Evolutionary conservation across 805 yeast genomes (phyloP).

Genomic region (Pachysolen tannophilus): DNA sequence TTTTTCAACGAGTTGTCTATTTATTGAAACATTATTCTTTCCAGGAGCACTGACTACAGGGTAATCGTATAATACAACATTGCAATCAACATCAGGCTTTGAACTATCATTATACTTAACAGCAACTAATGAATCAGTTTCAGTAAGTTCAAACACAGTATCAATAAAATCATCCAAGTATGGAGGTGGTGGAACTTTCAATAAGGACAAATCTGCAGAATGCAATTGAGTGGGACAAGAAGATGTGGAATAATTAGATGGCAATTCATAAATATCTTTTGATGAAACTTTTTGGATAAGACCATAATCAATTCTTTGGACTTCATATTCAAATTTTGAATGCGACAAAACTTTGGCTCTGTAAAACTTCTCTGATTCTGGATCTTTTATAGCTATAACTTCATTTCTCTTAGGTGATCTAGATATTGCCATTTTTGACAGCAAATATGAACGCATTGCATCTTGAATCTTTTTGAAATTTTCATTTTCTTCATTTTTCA

Average conservation of each 20-base stretch:
- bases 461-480: conserved; percentile 34
- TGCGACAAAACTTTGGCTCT: conserved; percentile 45
- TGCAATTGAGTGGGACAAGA: conserved; percentile 46
- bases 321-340: conserved; percentile 39
- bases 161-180: conserved; percentile 47
- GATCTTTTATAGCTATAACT: conserved; percentile 43
- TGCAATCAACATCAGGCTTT: conserved; percentile 34
- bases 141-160: conserved; percentile 42
- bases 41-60: conserved; percentile 38
- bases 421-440: conserved; percentile 24
- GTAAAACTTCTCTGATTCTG: conserved; percentile 45
- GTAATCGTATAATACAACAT: conserved; percentile 44
- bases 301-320: conserved; percentile 59
- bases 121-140: conserved; percentile 41
- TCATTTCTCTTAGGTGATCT: conserved; percentile 45
- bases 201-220: conserved; percentile 41
- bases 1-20: conserved; percentile 45
- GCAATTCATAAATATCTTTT: conserved; percentile 41
- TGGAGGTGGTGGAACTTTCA: conserved; percentile 48
- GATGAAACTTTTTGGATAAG: conserved; percentile 37
- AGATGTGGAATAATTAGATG: conserved; percentile 35
- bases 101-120: conserved; percentile 35
- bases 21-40: conserved; percentile 51
- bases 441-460: conserved; percentile 30
- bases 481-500: conserved; percentile 28